Evolutionary conservation across 2,329 filamentous ascomycete species (phyloP).

Genomic region (Calonectria hawksworthii): DNA sequence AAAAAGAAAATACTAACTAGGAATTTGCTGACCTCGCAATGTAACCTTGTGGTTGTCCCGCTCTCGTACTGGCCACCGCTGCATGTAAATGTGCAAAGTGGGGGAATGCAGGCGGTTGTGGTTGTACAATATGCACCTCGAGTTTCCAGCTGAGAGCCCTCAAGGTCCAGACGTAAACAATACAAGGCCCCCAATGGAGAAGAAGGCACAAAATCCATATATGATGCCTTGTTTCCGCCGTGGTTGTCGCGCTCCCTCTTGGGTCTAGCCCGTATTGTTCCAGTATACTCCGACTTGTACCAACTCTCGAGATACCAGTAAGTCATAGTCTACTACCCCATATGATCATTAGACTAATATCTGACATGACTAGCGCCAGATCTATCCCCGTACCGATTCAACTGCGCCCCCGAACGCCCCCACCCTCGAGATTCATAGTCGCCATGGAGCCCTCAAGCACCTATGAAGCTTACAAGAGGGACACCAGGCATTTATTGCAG

Average conservation of each 20-base stretch:
- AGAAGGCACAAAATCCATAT: background rate
- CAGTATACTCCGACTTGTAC: background rate
- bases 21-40: background rate
- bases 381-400: background rate
- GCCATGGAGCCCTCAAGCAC: background rate
- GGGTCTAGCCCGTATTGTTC: background rate
- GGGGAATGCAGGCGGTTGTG: background rate
- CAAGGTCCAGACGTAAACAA: background rate
- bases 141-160: background rate
- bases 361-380: background rate
- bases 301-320: background rate
- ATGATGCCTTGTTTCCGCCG: background rate
- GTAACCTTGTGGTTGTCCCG: background rate
- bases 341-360: too few relatives aligned
- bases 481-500: background rate
- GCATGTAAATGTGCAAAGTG: background rate
- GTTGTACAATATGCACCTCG: background rate
- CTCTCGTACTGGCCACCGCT: background rate
- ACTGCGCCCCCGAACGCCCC: background rate
- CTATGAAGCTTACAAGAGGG: background rate
- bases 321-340: background rate
- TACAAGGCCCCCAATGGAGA: background rate
- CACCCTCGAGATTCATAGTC: background rate
- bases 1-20: background rate
- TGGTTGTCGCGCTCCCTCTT: background rate